Conservation (phyloP, 1,284 basidiomycete species). For the Naganishia albida region DNA sequence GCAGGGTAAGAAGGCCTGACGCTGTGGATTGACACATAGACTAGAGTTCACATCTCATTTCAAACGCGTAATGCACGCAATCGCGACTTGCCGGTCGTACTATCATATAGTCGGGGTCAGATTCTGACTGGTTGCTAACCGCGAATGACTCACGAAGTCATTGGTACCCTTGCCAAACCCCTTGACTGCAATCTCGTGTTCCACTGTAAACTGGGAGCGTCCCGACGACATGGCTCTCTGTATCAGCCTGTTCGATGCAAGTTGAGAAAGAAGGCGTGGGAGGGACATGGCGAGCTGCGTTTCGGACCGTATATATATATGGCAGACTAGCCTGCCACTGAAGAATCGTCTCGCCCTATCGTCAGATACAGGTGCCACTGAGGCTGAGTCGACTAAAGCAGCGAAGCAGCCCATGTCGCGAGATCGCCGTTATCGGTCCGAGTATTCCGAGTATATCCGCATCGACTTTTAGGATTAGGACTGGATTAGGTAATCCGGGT, state of each 20-base stretch:
- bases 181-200: constrained; percentile 42
- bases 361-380: too few relatives aligned
- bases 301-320: too few relatives aligned
- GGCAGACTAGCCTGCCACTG: too few relatives aligned
- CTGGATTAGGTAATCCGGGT: constrained; percentile 1
- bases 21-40: constrained; percentile 16
- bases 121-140: not conserved
- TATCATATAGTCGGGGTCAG: constrained; percentile 7
- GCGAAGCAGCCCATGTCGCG: constrained; percentile 1
- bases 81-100: constrained; percentile 25
- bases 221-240: constrained; percentile 1
- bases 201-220: constrained; percentile 33
- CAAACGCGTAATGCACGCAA: not conserved
- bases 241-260: too few relatives aligned
- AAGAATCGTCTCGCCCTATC: not conserved
- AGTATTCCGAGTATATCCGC: too few relatives aligned
- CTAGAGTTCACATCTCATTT: not conserved
- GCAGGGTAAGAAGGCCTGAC: constrained; percentile 55
- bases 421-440: constrained; percentile 17
- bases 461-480: too few relatives aligned
- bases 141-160: constrained; percentile 42
- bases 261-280: too few relatives aligned
- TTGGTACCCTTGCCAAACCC: constrained; percentile 53
- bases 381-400: too few relatives aligned
- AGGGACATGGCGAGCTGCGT: too few relatives aligned